Base-by-base conservation (phyloP, 805 yeast genomes). In the Kuraishia capsulata region DNA sequence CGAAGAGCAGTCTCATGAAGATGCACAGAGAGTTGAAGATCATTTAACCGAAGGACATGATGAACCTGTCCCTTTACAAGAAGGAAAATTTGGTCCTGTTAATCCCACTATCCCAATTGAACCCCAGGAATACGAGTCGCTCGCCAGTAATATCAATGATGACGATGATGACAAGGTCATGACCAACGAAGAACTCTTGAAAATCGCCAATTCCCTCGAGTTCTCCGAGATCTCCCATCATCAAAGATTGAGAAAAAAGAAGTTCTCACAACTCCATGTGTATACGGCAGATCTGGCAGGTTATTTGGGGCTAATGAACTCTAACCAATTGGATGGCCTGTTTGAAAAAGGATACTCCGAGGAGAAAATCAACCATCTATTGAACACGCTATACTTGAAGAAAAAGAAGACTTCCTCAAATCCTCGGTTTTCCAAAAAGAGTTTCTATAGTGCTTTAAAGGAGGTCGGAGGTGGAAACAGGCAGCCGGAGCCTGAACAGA, bases 241-340 rank as follows among this genome's bases (percentile, higher is more conserved):
- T 5, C 32, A 14, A 32, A 42, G 59, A 33, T 49, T 56, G 2
- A 41, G 62, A 35, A 45, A 49, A 2, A 56, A 52, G 31, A 56
- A 50, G 30, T 58, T 56, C 35, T 50, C 60, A 2, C 63, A 58
- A 39, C 54, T 54, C 28, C 62, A 61, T 41, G 60, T 61, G 2
- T 61, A 59, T 40, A 50, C 59, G 9, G 55, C 61, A 2, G 65
- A 61, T 38, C 47, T 53, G 3, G 62, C 62, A 3, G 54, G 49
- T 9, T 52, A 53, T 39, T 42, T 59, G 2, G 64, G 65, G 3
- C 41, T 61, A 3, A 40, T 60, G 8, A 48, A 63, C 1, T 43
- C 45, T 10, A 45, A 49, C 23, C 42, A 44, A 6, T 41, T 61
- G 26, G 57, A 54, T 32, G 51, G 50, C 9, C 40, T 57, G 43